Conservation (phyloP, 257 asterid genomes). For the Marsdenia floribunda region DNA sequence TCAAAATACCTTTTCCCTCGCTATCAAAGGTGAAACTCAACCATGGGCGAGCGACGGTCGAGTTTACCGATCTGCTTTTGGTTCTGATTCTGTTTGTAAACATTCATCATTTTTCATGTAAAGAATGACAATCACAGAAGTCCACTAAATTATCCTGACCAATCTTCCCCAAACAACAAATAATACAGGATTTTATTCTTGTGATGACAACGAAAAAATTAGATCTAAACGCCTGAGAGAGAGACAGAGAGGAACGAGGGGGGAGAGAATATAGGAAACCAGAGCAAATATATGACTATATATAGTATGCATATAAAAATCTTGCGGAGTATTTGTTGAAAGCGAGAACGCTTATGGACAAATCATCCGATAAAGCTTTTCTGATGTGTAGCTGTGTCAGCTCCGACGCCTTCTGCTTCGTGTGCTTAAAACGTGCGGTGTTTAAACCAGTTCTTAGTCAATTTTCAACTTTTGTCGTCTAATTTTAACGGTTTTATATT, state of each 20-base stretch:
- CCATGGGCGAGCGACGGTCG: neutral
- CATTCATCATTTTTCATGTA: neutral
- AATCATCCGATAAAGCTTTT: conserved; percentile 5
- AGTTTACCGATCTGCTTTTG: neutral
- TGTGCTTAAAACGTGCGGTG: conserved; percentile 37
- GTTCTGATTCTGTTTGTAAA: neutral
- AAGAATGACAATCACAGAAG: neutral
- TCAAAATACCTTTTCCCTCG: conserved; percentile 2
- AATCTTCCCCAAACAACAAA: conserved; percentile 14
- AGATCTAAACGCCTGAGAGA: too few relatives aligned
- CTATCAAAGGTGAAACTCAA: neutral
- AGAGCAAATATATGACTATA: neutral
- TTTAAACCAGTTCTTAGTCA: neutral
- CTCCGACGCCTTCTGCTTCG: conserved; percentile 20
- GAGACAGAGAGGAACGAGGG: too few relatives aligned
- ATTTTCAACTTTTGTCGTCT: neutral
- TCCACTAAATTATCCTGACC: neutral
- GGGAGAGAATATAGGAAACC: too few relatives aligned
- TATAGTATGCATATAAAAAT: too few relatives aligned
- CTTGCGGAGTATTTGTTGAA: conserved; percentile 4
- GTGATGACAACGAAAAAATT: too few relatives aligned
- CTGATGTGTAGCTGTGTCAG: conserved; percentile 37
- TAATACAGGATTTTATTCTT: too few relatives aligned
- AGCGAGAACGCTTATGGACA: neutral
- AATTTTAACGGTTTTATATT: neutral